Conservation (phyloP, 2,329 filamentous ascomycete species). For the Calonectria hongkongensis region DNA sequence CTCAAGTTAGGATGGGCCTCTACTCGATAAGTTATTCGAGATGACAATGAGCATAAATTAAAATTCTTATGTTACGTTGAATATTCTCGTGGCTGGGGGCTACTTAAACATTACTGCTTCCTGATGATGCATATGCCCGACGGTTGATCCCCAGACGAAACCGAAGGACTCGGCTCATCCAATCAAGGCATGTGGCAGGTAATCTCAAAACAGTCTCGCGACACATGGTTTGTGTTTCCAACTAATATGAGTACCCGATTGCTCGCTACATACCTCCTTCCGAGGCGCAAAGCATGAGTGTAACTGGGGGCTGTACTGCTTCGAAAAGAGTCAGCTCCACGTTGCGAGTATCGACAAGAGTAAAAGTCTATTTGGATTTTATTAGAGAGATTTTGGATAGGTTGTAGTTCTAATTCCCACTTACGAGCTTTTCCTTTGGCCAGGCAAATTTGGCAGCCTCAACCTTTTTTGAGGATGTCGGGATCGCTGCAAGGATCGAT, state of each 20-base stretch:
- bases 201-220: conserved; percentile 53
- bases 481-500: conserved; percentile 53
- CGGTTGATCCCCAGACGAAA: conserved; percentile 54
- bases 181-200: conserved; percentile 50
- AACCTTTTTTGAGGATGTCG: conserved; percentile 51
- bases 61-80: neutral
- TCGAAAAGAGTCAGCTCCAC: conserved; percentile 60
- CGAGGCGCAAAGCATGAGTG: conserved; percentile 54
- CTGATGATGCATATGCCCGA: conserved; percentile 43
- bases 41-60: no score
- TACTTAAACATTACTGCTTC: neutral
- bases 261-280: conserved; percentile 55
- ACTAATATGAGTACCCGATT: conserved; percentile 54
- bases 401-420: neutral
- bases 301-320: conserved; percentile 52
- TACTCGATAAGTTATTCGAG: no score
- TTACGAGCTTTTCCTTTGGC: conserved; percentile 55
- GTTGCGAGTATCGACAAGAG: conserved; percentile 61
- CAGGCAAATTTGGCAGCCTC: conserved; percentile 53
- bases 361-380: conserved; percentile 54
- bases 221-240: conserved; percentile 54
- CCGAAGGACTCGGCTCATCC: conserved; percentile 52
- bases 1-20: no score
- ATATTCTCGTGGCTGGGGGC: neutral
- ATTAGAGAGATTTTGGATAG: no score